These are phyloP conservation scores for Crithidia thermophila DNA, from an alignment of 208 protist genomes.

Conservation along the genomic window DNA sequence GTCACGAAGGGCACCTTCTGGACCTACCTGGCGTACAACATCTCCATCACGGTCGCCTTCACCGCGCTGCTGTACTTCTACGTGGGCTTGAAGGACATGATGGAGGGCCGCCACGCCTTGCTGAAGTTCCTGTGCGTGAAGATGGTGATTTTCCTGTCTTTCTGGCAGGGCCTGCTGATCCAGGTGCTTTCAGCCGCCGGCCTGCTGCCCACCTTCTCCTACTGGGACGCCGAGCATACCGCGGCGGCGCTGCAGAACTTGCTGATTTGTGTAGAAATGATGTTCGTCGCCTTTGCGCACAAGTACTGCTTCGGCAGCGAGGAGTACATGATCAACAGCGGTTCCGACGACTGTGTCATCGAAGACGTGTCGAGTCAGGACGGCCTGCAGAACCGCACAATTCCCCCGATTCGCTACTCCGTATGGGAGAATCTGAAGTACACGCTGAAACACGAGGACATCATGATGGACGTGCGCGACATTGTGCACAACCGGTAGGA, in stretches of 20 bases:
- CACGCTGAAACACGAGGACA: conserved; percentile 83
- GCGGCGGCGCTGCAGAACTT: conserved; percentile 82
- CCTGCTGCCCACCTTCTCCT: conserved; percentile 70
- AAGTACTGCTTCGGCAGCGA: conserved; percentile 91
- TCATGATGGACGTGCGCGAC: conserved; percentile 72
- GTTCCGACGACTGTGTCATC: conserved; percentile 26
- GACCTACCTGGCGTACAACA: conserved; percentile 91
- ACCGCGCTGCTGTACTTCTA: conserved; percentile 94
- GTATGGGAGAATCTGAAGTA: conserved; percentile 83
- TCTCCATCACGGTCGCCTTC: conserved; percentile 93
- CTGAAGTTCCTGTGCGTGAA: conserved; percentile 95
- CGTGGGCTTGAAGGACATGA: conserved; percentile 79
- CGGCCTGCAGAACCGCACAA: conserved; percentile 35
- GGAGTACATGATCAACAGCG: conserved; percentile 54
- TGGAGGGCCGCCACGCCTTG: conserved; percentile 89
- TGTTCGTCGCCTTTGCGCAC: conserved; percentile 90
- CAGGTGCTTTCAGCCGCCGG: conserved; percentile 70
- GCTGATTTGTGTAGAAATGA: conserved; percentile 93
- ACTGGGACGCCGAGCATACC: conserved; percentile 76
- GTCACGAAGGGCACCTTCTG: conserved; percentile 88
- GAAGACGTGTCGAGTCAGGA: conserved; percentile 32
- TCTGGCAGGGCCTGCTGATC: conserved; percentile 93
- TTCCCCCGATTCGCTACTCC: conserved; percentile 79
- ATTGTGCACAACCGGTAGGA: conserved; percentile 73
- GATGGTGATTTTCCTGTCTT: conserved; percentile 92